Conservation (phyloP, 2,329 filamentous ascomycete species). For the Hortaea werneckii region DNA sequence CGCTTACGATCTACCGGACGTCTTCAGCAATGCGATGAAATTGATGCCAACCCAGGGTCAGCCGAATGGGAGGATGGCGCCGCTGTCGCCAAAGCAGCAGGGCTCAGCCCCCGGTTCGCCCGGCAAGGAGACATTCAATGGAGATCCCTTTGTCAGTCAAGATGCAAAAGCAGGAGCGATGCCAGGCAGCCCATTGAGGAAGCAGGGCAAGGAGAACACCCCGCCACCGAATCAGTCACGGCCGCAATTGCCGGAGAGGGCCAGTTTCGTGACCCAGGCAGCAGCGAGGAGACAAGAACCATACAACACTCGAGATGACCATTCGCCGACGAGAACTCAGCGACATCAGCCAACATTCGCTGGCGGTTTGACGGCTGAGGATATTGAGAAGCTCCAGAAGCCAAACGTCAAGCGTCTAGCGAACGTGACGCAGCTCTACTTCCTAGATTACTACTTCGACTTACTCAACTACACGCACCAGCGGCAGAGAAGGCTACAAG, state of each 20-base stretch:
- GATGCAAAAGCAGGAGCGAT: constrained; percentile 41
- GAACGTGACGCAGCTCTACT: constrained; percentile 97
- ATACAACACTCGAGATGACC: constrained; percentile 57
- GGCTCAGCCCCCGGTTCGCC: constrained; percentile 38
- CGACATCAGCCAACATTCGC: constrained; percentile 14
- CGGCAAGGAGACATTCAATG: constrained; percentile 37
- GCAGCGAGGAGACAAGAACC: constrained; percentile 75
- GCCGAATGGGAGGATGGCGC: constrained; percentile 50
- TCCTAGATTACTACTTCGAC: constrained; percentile 98
- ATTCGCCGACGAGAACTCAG: constrained; percentile 48
- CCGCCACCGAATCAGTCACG: constrained; percentile 51
- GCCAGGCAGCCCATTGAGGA: constrained; percentile 52
- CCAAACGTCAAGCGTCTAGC: constrained; percentile 89
- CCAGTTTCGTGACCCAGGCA: constrained; percentile 57
- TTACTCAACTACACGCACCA: constrained; percentile 90
- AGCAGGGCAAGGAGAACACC: constrained; percentile 78
- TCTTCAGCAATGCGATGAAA: constrained; percentile 61
- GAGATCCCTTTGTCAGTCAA: constrained; percentile 18
- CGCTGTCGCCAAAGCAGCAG: constrained; percentile 31
- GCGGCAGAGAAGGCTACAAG: constrained; percentile 70
- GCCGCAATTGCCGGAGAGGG: constrained; percentile 25
- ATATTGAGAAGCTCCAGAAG: constrained; percentile 81
- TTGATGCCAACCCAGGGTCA: constrained; percentile 53
- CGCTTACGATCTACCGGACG: constrained; percentile 61
- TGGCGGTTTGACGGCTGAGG: constrained; percentile 63